Evolutionary conservation across 2,329 filamentous ascomycete species (phyloP).

Genomic region (Diplodia scrobiculata): DNA sequence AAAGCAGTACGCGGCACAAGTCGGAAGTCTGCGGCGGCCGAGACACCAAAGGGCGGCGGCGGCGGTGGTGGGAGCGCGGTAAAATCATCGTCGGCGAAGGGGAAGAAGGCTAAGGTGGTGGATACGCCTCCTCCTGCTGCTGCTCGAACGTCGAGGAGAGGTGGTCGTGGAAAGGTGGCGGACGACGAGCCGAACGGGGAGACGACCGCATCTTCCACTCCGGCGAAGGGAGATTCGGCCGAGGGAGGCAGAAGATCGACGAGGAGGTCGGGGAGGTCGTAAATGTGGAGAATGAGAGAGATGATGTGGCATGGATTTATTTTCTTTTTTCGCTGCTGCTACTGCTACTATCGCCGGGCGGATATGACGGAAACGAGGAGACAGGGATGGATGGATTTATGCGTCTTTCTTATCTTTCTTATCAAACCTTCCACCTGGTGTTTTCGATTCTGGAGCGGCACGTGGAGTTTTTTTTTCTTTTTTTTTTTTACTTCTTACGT

Average conservation of each 20-base stretch:
- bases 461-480: background rate
- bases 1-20: background rate
- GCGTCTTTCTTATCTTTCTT: background rate
- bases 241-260: slow-evolving; percentile 1
- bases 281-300: background rate
- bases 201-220: background rate
- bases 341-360: background rate
- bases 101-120: background rate
- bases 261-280: slow-evolving; percentile 11
- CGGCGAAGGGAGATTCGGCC: background rate
- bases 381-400: background rate
- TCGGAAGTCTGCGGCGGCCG: background rate
- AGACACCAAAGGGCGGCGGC: background rate
- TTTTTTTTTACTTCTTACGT: background rate
- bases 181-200: background rate
- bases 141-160: background rate
- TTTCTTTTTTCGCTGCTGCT: background rate
- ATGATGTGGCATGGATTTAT: background rate
- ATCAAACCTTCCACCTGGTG: background rate
- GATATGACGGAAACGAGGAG: background rate
- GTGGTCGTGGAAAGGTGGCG: background rate
- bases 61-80: background rate
- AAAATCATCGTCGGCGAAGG: background rate
- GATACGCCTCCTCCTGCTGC: background rate
- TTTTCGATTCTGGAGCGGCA: background rate